Conservation (phyloP, 2,329 filamentous ascomycete genomes). For the Intubia oerlemansii region DNA sequence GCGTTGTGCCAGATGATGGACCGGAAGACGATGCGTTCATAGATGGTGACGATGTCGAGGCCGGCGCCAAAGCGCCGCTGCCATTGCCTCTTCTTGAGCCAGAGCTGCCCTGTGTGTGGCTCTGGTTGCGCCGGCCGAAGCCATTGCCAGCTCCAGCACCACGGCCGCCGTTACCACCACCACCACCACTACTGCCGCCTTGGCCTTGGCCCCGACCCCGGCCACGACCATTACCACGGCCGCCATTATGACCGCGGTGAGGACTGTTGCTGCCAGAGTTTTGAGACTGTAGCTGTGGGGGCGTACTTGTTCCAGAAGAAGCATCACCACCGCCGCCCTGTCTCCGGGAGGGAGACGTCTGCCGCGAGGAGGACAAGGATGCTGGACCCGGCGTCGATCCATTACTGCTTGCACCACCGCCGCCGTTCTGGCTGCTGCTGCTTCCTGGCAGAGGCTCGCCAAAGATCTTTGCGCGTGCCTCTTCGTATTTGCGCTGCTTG, state of each 20-base stretch:
- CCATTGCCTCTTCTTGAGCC: slow-evolving; percentile 5
- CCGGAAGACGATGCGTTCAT: no score
- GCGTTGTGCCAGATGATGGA: slow-evolving; percentile 11
- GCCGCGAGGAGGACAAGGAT: slow-evolving; percentile 2
- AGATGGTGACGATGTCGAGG: no score
- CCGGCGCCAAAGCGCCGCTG: not conserved
- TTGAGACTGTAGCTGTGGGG: not conserved
- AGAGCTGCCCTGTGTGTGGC: slow-evolving; percentile 11
- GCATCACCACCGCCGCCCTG: slow-evolving; percentile 21
- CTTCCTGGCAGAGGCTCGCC: slow-evolving; percentile 22
- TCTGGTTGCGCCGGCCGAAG: slow-evolving; percentile 1
- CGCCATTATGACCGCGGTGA: slow-evolving; percentile 11
- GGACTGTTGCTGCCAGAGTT: not conserved
- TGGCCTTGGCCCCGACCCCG: slow-evolving; percentile 20
- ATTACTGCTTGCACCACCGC: no score
- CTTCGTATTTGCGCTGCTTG: slow-evolving; percentile 77
- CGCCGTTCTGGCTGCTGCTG: not conserved
- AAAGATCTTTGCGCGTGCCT: slow-evolving; percentile 73
- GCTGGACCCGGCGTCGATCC: no score
- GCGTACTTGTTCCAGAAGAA: no score
- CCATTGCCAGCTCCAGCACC: no score
- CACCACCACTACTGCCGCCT: slow-evolving; percentile 2
- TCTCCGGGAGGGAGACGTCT: slow-evolving; percentile 3
- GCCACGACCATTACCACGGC: slow-evolving; percentile 24
- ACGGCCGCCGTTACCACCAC: not conserved